Percentiles rank a stretch among this genome's conserved stretches.
phyloP scores from a whole-genome alignment of 2,329 filamentous ascomycete species.

The Fusarium xyrophilum region DNA sequence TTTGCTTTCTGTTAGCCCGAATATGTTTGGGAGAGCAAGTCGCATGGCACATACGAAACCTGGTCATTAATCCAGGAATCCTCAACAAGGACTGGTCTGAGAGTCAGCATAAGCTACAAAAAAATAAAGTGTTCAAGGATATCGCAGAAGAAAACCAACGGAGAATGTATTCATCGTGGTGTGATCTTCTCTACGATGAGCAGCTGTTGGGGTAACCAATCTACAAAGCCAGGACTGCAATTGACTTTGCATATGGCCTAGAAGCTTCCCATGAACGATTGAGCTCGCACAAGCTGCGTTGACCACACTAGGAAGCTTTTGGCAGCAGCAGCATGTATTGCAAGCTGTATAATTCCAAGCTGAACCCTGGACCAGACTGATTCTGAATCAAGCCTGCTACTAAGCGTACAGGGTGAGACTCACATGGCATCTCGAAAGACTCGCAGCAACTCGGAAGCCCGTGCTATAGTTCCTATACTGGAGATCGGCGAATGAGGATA shows the following conservation, averaged over 20 bases:
- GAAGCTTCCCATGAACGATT: conserved; percentile 3
- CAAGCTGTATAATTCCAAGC: conserved; percentile 20
- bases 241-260: conserved; percentile 26
- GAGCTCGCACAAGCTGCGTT: conserved; percentile 13
- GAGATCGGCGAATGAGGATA: conserved; percentile 22
- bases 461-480: conserved; percentile 29
- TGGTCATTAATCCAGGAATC: conserved; percentile 51
- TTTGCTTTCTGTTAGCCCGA: conserved; percentile 34
- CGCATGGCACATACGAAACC: conserved; percentile 44
- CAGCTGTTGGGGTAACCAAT: conserved; percentile 10
- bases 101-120: conserved; percentile 30
- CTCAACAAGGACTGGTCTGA: conserved; percentile 46
- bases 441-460: conserved; percentile 37
- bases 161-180: conserved; percentile 1
- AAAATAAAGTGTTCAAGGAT: neutral
- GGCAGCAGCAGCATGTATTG: neutral
- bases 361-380: conserved; percentile 1
- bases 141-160: neutral
- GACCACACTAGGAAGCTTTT: conserved; percentile 12
- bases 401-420: conserved; percentile 38
- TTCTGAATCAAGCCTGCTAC: conserved; percentile 7
- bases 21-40: conserved; percentile 1
- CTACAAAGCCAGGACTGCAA: conserved; percentile 28
- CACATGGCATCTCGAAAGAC: conserved; percentile 50
- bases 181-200: conserved; percentile 2